A percentile compares a stretch with the other conserved stretches of the same genome.
These are phyloP conservation scores for Trypanosoma caninum DNA, from an alignment of 208 protist species.

Conservation along the genomic window DNA sequence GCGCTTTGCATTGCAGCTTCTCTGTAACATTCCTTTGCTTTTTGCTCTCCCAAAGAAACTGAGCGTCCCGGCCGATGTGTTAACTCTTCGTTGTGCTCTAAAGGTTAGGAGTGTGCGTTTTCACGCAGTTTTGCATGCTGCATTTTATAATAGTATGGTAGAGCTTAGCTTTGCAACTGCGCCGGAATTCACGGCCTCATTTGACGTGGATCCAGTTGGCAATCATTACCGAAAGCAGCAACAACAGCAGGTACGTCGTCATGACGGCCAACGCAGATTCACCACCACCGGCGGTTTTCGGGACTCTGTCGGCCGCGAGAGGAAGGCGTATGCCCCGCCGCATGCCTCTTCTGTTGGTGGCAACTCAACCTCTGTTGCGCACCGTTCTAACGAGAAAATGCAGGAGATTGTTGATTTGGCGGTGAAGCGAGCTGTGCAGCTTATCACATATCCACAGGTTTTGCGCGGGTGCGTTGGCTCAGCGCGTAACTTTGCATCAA, in stretches of 20 bases:
- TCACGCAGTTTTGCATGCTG: constrained; percentile 49
- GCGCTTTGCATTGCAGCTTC: constrained; percentile 50
- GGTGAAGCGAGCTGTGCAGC: constrained; percentile 40
- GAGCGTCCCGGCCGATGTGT: constrained; percentile 56
- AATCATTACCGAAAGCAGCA: not conserved
- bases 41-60: constrained; percentile 40
- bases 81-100: constrained; percentile 58
- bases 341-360: not conserved
- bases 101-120: constrained; percentile 51
- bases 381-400: constrained; percentile 55
- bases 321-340: not conserved
- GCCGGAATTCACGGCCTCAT: constrained; percentile 62
- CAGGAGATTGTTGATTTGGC: constrained; percentile 70
- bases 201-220: constrained; percentile 27
- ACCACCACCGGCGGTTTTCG: not conserved
- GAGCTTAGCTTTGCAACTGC: constrained; percentile 64
- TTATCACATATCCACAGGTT: constrained; percentile 70
- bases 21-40: constrained; percentile 54
- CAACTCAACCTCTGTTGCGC: not conserved
- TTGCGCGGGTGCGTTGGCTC: constrained; percentile 36
- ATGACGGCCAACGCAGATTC: not conserved
- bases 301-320: not conserved
- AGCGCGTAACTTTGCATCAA: not conserved
- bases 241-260: not conserved
- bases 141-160: constrained; percentile 41